Evolutionary conservation across 805 yeast species (phyloP).

Genomic region (Metschnikowia proteae): DNA sequence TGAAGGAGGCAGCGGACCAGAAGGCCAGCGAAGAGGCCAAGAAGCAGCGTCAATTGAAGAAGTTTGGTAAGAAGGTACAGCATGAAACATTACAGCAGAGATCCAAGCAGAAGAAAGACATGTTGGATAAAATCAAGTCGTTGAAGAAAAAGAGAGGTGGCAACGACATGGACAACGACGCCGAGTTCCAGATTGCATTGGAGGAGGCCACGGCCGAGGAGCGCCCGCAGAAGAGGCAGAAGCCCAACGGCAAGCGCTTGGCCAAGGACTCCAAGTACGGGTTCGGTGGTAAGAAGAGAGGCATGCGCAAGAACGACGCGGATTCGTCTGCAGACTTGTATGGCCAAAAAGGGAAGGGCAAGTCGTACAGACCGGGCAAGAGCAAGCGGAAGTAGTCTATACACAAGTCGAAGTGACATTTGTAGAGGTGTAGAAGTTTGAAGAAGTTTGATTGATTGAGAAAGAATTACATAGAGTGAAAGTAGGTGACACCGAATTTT

Average conservation of each 20-base stretch:
- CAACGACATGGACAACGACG: conserved; percentile 66
- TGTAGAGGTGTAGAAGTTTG: too few relatives aligned
- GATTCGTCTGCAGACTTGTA: conserved; percentile 62
- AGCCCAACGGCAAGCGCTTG: conserved; percentile 60
- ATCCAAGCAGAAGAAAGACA: conserved; percentile 87
- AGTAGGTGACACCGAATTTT: too few relatives aligned
- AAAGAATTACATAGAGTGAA: too few relatives aligned
- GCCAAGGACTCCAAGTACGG: conserved; percentile 77
- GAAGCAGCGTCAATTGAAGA: conserved; percentile 90
- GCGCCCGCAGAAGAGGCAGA: conserved; percentile 44
- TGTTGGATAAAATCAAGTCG: conserved; percentile 85
- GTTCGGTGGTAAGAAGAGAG: conserved; percentile 73
- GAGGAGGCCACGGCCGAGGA: conserved; percentile 82
- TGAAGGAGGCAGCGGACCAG: conserved; percentile 77
- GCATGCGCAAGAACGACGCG: conserved; percentile 68
- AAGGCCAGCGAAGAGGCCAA: conserved; percentile 91
- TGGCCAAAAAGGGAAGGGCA: conserved; percentile 14
- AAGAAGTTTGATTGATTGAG: too few relatives aligned
- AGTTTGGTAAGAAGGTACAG: conserved; percentile 96
- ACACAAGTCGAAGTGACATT: too few relatives aligned
- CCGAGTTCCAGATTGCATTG: conserved; percentile 80
- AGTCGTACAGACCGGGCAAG: conserved; percentile 39
- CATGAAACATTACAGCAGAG: conserved; percentile 89
- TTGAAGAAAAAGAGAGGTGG: conserved; percentile 83
- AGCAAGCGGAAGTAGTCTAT: conserved; percentile 26